Evolutionary conservation across 495 filamentous ascomycete species (phyloP).

Genomic region (Talaromyces adpressus): DNA sequence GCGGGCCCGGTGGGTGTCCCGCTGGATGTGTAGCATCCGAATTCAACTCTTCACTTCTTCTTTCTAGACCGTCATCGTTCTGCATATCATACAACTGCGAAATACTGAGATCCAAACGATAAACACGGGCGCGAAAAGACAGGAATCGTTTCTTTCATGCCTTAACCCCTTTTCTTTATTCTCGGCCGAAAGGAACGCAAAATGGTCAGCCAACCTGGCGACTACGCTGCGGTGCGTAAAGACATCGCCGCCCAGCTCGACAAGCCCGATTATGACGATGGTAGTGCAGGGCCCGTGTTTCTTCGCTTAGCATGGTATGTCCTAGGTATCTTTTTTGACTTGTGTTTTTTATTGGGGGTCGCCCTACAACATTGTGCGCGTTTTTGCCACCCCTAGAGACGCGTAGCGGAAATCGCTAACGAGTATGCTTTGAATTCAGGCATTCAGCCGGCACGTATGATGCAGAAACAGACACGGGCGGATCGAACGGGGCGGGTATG

Average conservation of each 20-base stretch:
- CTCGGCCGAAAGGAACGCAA: conserved; percentile 24
- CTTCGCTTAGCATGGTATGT: conserved; percentile 54
- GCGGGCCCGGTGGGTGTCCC: background rate
- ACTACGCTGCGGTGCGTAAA: conserved; percentile 46
- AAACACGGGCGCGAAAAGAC: background rate
- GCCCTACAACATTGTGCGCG: background rate
- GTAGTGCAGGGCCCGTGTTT: conserved; percentile 53
- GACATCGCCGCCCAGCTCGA: conserved; percentile 48
- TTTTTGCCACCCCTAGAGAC: conserved; percentile 3
- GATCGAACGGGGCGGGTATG: conserved; percentile 59
- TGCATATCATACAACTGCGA: background rate
- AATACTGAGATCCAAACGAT: background rate
- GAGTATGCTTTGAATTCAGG: conserved; percentile 22
- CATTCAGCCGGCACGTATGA: conserved; percentile 58
- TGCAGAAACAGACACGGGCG: conserved; percentile 49
- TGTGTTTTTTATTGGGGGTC: no score
- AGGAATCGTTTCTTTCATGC: background rate
- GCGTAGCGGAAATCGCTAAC: conserved; percentile 7
- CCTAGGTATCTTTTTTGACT: conserved; percentile 3
- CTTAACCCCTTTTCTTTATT: background rate
- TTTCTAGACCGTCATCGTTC: background rate
- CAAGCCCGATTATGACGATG: conserved; percentile 57
- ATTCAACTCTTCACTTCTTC: background rate
- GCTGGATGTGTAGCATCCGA: background rate
- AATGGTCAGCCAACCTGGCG: conserved; percentile 30